phyloP scores from a whole-genome alignment of 176 grass and related monocot genomes.

The Lolium multiflorum region DNA sequence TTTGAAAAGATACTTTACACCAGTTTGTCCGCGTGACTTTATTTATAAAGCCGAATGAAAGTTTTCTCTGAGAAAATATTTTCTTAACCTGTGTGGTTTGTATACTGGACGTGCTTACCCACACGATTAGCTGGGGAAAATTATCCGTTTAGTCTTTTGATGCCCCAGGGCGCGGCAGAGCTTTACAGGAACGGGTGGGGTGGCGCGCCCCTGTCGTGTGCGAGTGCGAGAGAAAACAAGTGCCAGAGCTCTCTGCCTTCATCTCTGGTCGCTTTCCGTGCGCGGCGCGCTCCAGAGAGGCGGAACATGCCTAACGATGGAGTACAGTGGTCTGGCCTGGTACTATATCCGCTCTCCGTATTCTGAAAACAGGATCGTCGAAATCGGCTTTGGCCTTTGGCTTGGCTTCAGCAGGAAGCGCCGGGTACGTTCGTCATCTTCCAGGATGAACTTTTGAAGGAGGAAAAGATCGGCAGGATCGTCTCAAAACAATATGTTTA shows the following conservation, averaged over 20 bases:
- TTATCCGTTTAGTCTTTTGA: slow-evolving; percentile 31
- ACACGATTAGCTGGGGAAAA: slow-evolving; percentile 27
- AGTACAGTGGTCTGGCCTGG: background rate
- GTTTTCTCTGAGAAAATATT: too few species aligned
- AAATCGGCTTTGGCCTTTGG: background rate
- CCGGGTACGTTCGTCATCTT: background rate
- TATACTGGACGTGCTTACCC: background rate
- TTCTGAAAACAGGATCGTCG: background rate
- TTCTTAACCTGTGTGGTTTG: background rate
- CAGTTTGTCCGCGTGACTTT: too few species aligned
- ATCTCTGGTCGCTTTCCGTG: slow-evolving; percentile 66
- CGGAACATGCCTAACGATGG: background rate
- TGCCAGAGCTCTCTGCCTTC: background rate
- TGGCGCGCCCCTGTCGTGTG: background rate
- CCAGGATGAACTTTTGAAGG: background rate
- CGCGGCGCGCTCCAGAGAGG: slow-evolving; percentile 46
- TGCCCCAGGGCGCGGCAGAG: slow-evolving; percentile 23
- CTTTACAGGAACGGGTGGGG: slow-evolving; percentile 36
- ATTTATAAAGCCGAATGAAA: too few species aligned
- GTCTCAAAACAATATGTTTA: background rate
- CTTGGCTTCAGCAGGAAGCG: background rate
- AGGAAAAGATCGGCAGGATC: background rate
- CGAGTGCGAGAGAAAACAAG: background rate
- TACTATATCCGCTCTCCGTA: background rate
- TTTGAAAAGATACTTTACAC: too few species aligned